Evolutionary conservation across 1,284 basidiomycete species (phyloP).

Genomic region (Ganoderma sinense): DNA sequence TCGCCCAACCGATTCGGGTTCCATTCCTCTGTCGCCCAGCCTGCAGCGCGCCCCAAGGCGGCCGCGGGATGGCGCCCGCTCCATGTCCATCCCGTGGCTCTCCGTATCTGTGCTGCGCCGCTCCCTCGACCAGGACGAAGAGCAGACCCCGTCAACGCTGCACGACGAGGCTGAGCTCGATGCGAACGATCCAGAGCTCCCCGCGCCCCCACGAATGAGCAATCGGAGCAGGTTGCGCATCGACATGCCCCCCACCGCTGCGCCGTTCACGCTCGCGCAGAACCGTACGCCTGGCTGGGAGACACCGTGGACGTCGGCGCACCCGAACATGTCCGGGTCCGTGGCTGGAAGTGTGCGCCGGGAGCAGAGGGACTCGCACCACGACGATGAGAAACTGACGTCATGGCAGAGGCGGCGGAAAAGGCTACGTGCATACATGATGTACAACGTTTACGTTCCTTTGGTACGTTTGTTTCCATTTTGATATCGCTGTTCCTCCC

Average conservation of each 20-base stretch:
- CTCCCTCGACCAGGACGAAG: conserved; percentile 34
- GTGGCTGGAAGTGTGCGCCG: conserved; percentile 12
- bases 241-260: conserved; percentile 48
- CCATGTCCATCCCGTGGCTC: conserved; percentile 42
- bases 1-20: conserved; percentile 32
- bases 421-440: conserved; percentile 66
- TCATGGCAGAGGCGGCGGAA: conserved; percentile 58
- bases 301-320: conserved; percentile 67
- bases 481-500: conserved; percentile 31
- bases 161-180: conserved; percentile 24
- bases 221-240: conserved; percentile 42
- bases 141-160: conserved; percentile 23
- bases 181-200: conserved; percentile 17
- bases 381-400: conserved; percentile 45
- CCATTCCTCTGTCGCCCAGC: conserved; percentile 31
- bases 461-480: conserved; percentile 54
- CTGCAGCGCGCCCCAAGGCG: conserved; percentile 23
- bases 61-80: conserved; percentile 33
- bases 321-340: conserved; percentile 29
- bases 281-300: conserved; percentile 71
- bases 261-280: conserved; percentile 61
- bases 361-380: conserved; percentile 39
- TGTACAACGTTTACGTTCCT: conserved; percentile 79
- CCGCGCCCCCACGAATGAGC: conserved; percentile 26
- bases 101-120: conserved; percentile 37